These are phyloP conservation scores for Rubia occidens DNA, from an alignment of 305 asterid genomes.

Conservation along the genomic window DNA sequence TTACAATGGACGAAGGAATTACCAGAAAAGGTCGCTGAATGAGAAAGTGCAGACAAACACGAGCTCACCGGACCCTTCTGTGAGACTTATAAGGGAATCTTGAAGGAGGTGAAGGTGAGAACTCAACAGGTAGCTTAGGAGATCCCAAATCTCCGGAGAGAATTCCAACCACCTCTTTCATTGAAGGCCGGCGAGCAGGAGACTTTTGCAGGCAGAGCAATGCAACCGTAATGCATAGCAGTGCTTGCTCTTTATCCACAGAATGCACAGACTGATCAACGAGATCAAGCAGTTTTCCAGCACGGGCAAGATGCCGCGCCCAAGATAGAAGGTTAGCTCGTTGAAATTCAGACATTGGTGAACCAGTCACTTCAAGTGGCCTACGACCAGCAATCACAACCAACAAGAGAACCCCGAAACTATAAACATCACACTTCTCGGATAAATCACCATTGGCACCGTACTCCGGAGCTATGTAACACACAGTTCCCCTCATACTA, in stretches of 20 bases:
- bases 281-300: conserved; percentile 80
- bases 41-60: conserved; percentile 12
- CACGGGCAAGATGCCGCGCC: conserved; percentile 87
- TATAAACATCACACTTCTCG: conserved; percentile 86
- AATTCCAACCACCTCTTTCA: conserved; percentile 80
- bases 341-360: conserved; percentile 88
- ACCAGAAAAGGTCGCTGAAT: conserved; percentile 22
- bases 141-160: conserved; percentile 56
- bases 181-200: conserved; percentile 71
- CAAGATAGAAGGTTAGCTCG: conserved; percentile 86
- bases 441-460: conserved; percentile 73
- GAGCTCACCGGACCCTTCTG: conserved; percentile 66
- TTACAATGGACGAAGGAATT: conserved; percentile 23
- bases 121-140: conserved; percentile 69
- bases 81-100: conserved; percentile 49
- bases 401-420: conserved; percentile 77
- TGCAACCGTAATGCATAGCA: conserved; percentile 73
- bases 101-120: conserved; percentile 71
- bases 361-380: conserved; percentile 93
- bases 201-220: conserved; percentile 82
- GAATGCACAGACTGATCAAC: conserved; percentile 53
- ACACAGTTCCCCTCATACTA: conserved; percentile 92
- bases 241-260: conserved; percentile 56
- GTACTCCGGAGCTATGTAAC: conserved; percentile 92
- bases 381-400: conserved; percentile 85